These are phyloP conservation scores for Stachybotrys elegans DNA, from an alignment of 2,329 filamentous ascomycete genomes.

Conservation along the genomic window DNA sequence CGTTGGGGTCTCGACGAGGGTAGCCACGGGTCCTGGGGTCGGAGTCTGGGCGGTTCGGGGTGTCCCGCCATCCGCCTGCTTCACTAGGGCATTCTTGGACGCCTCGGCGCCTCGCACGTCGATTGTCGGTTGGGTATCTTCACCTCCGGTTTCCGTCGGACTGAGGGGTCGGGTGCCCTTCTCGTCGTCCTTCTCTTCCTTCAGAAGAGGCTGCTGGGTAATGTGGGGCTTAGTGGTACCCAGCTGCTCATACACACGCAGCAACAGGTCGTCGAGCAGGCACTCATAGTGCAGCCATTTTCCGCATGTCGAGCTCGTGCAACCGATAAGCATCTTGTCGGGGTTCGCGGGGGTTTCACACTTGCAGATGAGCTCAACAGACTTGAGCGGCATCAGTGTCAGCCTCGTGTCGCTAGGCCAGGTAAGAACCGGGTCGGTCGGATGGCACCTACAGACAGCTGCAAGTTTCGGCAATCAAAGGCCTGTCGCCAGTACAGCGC, in stretches of 20 bases:
- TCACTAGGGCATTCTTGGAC: conserved; percentile 31
- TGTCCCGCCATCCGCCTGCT: conserved; percentile 25
- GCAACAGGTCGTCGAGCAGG: conserved; percentile 50
- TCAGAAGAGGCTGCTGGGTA: conserved; percentile 29
- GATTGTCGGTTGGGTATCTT: conserved; percentile 46
- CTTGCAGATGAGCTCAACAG: conserved; percentile 51
- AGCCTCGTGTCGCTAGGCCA: too few relatives aligned
- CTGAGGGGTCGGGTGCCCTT: conserved; percentile 38
- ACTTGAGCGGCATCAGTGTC: too few relatives aligned
- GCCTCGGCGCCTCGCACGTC: conserved; percentile 45
- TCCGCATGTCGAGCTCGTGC: conserved; percentile 47
- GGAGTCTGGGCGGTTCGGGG: conserved; percentile 24
- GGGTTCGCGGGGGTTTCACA: conserved; percentile 58
- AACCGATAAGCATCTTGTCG: conserved; percentile 55
- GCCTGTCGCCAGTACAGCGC: conserved; percentile 62
- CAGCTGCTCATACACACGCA: conserved; percentile 43
- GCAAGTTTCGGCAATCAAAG: conserved; percentile 50
- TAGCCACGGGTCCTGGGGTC: conserved; percentile 20
- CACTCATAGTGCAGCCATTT: conserved; percentile 62
- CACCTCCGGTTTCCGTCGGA: conserved; percentile 45
- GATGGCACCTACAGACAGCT: conserved; percentile 48
- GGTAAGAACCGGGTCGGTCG: too few relatives aligned
- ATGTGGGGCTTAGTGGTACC: conserved; percentile 47
- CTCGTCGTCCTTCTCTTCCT: conserved; percentile 31
- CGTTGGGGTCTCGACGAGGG: conserved; percentile 14